Conservation (phyloP, 306 rosid genomes). For the Glycine latifolia region DNA sequence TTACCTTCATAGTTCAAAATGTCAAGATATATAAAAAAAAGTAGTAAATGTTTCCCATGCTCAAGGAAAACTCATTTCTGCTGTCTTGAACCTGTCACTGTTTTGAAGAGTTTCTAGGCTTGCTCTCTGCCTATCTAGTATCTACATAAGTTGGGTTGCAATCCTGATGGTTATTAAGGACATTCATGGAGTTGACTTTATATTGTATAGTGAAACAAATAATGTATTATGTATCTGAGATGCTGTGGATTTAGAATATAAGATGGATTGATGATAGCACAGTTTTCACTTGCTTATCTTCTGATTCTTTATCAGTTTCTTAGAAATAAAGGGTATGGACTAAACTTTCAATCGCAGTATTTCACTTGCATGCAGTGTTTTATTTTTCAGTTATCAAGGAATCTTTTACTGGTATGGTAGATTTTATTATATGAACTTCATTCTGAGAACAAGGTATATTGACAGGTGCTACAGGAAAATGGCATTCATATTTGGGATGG, state of each 20-base stretch:
- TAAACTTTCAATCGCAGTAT: no score
- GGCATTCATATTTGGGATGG: conserved; percentile 97
- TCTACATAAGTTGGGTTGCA: conserved; percentile 3
- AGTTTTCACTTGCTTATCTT: conserved; percentile 18
- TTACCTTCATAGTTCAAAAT: not conserved
- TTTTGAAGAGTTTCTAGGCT: not conserved
- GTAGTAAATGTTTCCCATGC: not conserved
- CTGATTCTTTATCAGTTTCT: not conserved
- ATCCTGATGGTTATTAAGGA: not conserved
- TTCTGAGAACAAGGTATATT: conserved; percentile 38
- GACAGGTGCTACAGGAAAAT: conserved; percentile 88
- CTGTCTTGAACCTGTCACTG: not conserved
- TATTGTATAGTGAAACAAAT: no score
- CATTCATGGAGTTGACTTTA: not conserved
- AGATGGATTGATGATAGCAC: not conserved
- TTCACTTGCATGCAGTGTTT: no score
- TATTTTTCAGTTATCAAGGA: no score
- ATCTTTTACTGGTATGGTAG: not conserved
- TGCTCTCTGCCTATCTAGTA: not conserved
- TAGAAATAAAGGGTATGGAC: no score
- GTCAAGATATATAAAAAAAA: not conserved
- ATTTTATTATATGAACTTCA: conserved; percentile 20
- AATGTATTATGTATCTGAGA: no score
- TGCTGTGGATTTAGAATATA: not conserved
- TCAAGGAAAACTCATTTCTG: conserved; percentile 7